A percentile compares a stretch with the other conserved stretches of the same genome.
phyloP scores from a whole-genome alignment of 495 filamentous ascomycete genomes.

The Penicillium paxilli region DNA sequence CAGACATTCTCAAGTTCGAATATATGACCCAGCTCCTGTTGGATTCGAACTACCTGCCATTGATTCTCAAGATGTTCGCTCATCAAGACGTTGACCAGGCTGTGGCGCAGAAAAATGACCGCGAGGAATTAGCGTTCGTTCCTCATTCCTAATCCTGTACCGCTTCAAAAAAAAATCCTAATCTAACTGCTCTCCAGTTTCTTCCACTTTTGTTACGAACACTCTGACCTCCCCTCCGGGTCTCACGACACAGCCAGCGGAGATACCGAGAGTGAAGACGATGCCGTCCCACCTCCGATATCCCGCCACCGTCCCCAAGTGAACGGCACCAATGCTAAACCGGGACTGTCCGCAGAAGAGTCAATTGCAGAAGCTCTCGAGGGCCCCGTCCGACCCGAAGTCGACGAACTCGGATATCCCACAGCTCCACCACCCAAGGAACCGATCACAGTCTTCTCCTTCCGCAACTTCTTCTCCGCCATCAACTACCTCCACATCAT shows the following conservation, averaged over 20 bases:
- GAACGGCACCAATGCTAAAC: slow-evolving; percentile 25
- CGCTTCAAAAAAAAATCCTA: background rate
- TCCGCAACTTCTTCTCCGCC: slow-evolving; percentile 88
- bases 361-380: slow-evolving; percentile 34
- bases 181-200: slow-evolving; percentile 60
- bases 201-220: slow-evolving; percentile 79
- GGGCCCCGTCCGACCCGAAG: slow-evolving; percentile 63
- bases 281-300: slow-evolving; percentile 83
- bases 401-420: slow-evolving; percentile 86
- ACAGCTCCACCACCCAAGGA: slow-evolving; percentile 61
- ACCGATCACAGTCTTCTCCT: slow-evolving; percentile 86
- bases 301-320: slow-evolving; percentile 49
- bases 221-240: slow-evolving; percentile 45
- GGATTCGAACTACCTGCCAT: slow-evolving; percentile 89
- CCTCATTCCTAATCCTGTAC: background rate
- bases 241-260: slow-evolving; percentile 24
- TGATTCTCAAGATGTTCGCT: slow-evolving; percentile 89
- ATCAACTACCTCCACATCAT: slow-evolving; percentile 94
- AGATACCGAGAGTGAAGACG: slow-evolving; percentile 57
- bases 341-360: slow-evolving; percentile 34
- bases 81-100: slow-evolving; percentile 87
- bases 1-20: slow-evolving; percentile 93
- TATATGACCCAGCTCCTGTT: slow-evolving; percentile 91
- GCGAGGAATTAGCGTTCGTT: slow-evolving; percentile 76
- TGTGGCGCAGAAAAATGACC: slow-evolving; percentile 82